Percentiles rank a stretch among this genome's conserved stretches.
phyloP scores from a whole-genome alignment of 257 asterid species.

The Euphrasia confusa region DNA sequence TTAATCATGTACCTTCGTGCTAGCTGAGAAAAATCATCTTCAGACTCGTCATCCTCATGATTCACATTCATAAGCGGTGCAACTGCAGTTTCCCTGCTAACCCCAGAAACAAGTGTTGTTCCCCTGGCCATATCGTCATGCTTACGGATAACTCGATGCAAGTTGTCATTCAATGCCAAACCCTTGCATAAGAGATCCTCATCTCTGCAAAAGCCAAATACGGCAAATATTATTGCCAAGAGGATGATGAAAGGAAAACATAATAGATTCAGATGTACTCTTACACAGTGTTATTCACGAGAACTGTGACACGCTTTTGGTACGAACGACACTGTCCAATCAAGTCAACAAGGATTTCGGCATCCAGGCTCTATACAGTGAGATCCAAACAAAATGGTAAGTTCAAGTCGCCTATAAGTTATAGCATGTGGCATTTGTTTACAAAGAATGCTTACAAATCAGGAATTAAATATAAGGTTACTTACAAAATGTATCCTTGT shows the following conservation, averaged over 20 bases:
- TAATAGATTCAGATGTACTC: conserved; percentile 23
- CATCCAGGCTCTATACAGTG: conserved; percentile 62
- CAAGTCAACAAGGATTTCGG: conserved; percentile 85
- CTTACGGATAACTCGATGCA: conserved; percentile 69
- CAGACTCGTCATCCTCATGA: conserved; percentile 89
- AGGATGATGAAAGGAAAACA: conserved; percentile 1
- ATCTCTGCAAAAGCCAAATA: conserved; percentile 43
- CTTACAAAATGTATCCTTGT: background rate
- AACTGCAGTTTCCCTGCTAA: conserved; percentile 39
- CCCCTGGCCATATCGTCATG: conserved; percentile 74
- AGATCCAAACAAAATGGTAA: conserved; percentile 1
- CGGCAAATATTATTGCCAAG: conserved; percentile 8
- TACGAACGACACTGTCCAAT: conserved; percentile 87
- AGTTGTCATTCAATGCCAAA: conserved; percentile 65
- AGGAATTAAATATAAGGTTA: background rate
- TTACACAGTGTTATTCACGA: conserved; percentile 83
- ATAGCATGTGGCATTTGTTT: conserved; percentile 10
- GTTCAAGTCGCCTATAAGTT: background rate
- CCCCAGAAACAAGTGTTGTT: conserved; percentile 35
- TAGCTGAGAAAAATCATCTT: conserved; percentile 77
- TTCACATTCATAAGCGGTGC: conserved; percentile 77
- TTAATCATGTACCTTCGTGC: conserved; percentile 59
- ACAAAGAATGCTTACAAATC: conserved; percentile 1
- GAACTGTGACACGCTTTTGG: conserved; percentile 88
- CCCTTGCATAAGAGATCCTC: conserved; percentile 83